Evolutionary conservation across 768 basidiomycete genomes (phyloP), one percentile per base, ranked within the genome.

Genomic region (Suillus ampliporus): DNA sequence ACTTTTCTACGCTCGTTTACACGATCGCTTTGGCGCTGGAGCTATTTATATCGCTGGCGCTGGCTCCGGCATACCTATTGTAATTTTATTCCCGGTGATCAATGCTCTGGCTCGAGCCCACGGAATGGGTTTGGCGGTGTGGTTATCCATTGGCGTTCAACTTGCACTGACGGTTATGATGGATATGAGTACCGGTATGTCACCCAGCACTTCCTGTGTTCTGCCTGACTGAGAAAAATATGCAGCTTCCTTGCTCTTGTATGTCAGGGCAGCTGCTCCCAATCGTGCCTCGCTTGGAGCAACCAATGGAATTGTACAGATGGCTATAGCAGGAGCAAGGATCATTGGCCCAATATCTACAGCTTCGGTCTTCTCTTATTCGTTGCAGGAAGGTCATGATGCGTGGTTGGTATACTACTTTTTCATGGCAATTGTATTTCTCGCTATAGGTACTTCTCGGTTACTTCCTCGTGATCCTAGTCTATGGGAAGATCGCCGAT

Each of bases 1-100:
- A 15, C 76, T 86, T 56, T 85, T 85, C 76, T 92, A 90, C 67
- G 81, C 88, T 23, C 74, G 68, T 37, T 74, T 89, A 23, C 80
- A 88, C 57, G 81, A 84, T 43, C 75, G 76, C 7, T 84, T 82
- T 58, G 91, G 91, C 5, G 82, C 87, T 26, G 3, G 8, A 8
- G 7, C 23, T 2, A 26, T 47, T 5, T 7, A 8, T 26, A 8
- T 26, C 3, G 6, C 23, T 1, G 23, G 47, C 7, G 7, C 26
- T 47, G 1, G 23, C 47, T 26, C 47, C 7, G 23, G 47, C 4
- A 47, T 26, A 26, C 47, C 47, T 13, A 26, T 15, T 7, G 23
- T 47, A 6, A 7, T 47, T 15, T 47, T 47, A 47, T 26, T 47
- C 2, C 47, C 47, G 2, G 23, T 47, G 3, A 26, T 26, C 3